A percentile compares a stretch with the other conserved stretches of the same genome.
Conservation (phyloP, 1,284 basidiomycete species). For the Ganoderma resinaceum region DNA sequence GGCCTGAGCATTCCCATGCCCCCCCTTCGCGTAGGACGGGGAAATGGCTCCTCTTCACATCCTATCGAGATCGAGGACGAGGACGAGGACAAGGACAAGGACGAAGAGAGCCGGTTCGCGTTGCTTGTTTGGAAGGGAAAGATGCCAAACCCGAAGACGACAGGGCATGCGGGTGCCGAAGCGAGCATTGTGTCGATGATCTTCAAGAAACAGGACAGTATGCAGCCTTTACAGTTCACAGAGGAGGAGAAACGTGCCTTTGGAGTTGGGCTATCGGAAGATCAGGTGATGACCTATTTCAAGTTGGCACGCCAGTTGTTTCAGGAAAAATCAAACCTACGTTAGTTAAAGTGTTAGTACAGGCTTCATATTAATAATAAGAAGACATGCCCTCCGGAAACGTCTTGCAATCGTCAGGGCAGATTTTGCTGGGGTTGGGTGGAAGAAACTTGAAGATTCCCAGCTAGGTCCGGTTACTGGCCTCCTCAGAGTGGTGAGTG, state of each 20-base stretch:
- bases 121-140: background rate
- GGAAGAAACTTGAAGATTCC: too few species aligned
- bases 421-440: too few species aligned
- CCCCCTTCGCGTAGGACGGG: background rate
- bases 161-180: background rate
- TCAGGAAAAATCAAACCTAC: background rate
- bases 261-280: background rate
- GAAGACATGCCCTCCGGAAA: too few species aligned
- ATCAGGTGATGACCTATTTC: background rate
- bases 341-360: too few species aligned
- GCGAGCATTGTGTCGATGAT: background rate
- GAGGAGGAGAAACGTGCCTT: background rate
- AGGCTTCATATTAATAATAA: too few species aligned
- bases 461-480: too few species aligned
- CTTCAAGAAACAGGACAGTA: background rate
- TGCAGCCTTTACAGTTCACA: background rate
- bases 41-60: background rate
- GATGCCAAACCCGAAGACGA: background rate
- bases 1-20: background rate
- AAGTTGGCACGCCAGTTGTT: background rate
- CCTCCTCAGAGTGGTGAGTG: too few species aligned
- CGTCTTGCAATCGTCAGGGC: too few species aligned
- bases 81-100: too few species aligned
- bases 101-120: background rate
- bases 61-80: background rate